These are phyloP conservation scores for Immersiporthe knoxdaviesiana DNA, from an alignment of 2,329 filamentous ascomycete species.

Conservation along the genomic window DNA sequence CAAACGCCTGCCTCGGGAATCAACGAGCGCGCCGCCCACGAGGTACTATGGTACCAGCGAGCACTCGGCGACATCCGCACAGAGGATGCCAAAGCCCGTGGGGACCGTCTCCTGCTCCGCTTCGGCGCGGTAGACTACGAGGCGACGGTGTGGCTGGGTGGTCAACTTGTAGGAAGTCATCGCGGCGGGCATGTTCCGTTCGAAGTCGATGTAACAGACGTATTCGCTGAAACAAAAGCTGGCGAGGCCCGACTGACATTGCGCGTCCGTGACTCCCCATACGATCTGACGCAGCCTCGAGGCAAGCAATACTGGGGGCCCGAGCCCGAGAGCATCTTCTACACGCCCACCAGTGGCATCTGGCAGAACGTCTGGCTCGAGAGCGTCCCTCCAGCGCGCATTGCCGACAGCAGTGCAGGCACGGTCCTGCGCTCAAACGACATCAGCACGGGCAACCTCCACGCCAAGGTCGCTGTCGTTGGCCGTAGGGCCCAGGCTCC, in stretches of 20 bases:
- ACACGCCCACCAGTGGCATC: slow-evolving; percentile 60
- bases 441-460: slow-evolving; percentile 54
- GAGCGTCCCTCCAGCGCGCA: slow-evolving; percentile 53
- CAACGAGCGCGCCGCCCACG: slow-evolving; percentile 63
- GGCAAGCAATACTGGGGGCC: slow-evolving; percentile 71
- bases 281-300: slow-evolving; percentile 65
- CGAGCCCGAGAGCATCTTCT: slow-evolving; percentile 63
- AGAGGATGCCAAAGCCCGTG: slow-evolving; percentile 43
- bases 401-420: slow-evolving; percentile 60
- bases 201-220: slow-evolving; percentile 61
- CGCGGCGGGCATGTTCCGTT: slow-evolving; percentile 63
- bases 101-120: slow-evolving; percentile 52
- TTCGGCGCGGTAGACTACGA: slow-evolving; percentile 68
- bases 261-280: slow-evolving; percentile 65
- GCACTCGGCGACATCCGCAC: slow-evolving; percentile 53
- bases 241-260: slow-evolving; percentile 51
- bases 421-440: slow-evolving; percentile 61
- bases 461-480: slow-evolving; percentile 53
- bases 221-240: slow-evolving; percentile 36
- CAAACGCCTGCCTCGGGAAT: slow-evolving; percentile 67
- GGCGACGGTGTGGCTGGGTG: slow-evolving; percentile 60
- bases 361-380: slow-evolving; percentile 64
- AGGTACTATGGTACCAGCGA: slow-evolving; percentile 70
- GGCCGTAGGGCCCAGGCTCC: slow-evolving; percentile 51
- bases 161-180: slow-evolving; percentile 56